A percentile compares a stretch with the other conserved stretches of the same genome.
Evolutionary conservation across 441 rosid species (phyloP).

Genomic region (Viola pubescens): DNA sequence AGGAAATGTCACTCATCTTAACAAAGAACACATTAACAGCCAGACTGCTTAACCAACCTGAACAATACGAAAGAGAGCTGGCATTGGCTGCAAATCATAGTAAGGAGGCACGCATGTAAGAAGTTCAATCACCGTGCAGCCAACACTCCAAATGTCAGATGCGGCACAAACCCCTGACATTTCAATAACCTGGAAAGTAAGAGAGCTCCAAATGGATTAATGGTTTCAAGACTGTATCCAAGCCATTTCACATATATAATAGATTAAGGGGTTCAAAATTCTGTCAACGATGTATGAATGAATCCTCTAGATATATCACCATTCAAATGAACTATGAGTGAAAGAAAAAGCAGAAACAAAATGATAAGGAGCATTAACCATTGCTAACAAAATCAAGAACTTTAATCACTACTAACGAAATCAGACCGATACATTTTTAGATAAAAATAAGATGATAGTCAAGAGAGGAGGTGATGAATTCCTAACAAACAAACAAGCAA

Average conservation of each 20-base stretch:
- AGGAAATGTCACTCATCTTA: constrained; percentile 8
- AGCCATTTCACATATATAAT: not conserved
- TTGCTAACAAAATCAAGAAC: too few relatives aligned
- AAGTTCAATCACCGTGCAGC: constrained; percentile 97
- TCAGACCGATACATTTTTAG: too few relatives aligned
- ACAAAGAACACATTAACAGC: not conserved
- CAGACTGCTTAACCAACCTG: constrained; percentile 50
- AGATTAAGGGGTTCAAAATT: too few relatives aligned
- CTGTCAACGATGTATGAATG: too few relatives aligned
- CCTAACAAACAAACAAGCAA: too few relatives aligned
- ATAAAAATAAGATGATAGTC: not conserved
- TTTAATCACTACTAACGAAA: too few relatives aligned
- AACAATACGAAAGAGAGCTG: constrained; percentile 97
- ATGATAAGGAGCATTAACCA: too few relatives aligned
- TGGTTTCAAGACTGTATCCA: constrained; percentile 11
- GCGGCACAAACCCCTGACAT: constrained; percentile 99
- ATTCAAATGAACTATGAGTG: too few relatives aligned
- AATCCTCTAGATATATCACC: too few relatives aligned
- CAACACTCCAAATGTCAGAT: constrained; percentile 99
- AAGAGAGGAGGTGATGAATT: not conserved
- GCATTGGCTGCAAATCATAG: constrained; percentile 99
- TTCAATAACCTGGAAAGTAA: constrained; percentile 80
- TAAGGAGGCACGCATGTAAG: constrained; percentile 96
- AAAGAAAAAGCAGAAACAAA: too few relatives aligned
- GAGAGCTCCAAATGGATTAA: constrained; percentile 18